Base-by-base conservation (phyloP, 441 rosid species). In the Euphorbia corollata region DNA sequence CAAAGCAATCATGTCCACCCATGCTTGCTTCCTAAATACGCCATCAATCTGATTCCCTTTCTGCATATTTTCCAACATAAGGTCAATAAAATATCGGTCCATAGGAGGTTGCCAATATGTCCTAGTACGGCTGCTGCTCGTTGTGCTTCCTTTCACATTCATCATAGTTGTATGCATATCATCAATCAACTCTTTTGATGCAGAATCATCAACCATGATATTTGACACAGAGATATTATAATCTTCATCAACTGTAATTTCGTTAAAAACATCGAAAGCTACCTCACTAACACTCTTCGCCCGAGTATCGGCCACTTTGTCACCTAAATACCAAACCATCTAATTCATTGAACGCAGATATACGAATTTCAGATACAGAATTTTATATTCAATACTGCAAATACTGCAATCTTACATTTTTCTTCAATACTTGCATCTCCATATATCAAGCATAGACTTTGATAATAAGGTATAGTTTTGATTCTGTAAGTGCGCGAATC, bases 71-170 rank as follows among this genome's bases (percentile, higher is more conserved):
- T 84, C 92, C 70, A 91, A 68, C 98, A 91, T 83, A 71, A 89
- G 83, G 73, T 83, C 89, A 8, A 91, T 84, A 78, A 89, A 89
- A 77, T 76, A 85, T 20, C 85, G 79, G 67, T 91, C 98, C 96
- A 89, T 89, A 41, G 92, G 88, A 13, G 95, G 96, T 71, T 86
- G 86, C 98, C 95, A 89, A 69, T 83, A 75, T 11, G 89, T 88
- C 75, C 96, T 84, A 54, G 75, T 69, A 59, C 98, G 87, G 69
- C 61, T 71, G 69, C 61, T 71, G 39, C 58, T 73, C 19, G 68
- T 22, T 56, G 30, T 43, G 38, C 69, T 64, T 69, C 68, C 73
- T 11, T 67, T 43, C 34, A 36, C 74, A 76, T 64, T 64, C 8
- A 55, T 67, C 9, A 65, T 38, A 27, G 63, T 71, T 68, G 55